Base-by-base conservation (phyloP, 768 basidiomycete species). In the Suillus cothurnatus region DNA sequence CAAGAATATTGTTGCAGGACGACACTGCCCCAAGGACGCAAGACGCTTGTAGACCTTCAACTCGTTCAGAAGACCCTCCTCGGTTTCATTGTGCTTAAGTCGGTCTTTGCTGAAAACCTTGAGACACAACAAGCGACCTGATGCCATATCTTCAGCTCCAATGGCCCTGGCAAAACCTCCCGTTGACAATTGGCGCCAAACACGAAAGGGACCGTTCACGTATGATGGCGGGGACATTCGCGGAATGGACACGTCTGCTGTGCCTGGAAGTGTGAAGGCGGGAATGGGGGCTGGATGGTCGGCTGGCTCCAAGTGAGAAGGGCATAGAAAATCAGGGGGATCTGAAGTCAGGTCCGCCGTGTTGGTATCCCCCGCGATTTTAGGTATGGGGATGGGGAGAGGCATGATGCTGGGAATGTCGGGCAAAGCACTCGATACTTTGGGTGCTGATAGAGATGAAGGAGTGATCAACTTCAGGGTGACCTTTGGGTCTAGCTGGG, bases 111-210 rank as follows among this genome's bases (percentile, higher is more conserved):
- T 63, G 61, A 80, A 75, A 4, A 73, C 69, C 61, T 83, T 83
- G 59, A 83, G 67, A 69, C 81, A 83, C 61, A 83, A 50, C 15
- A 79, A 34, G 17, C 77, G 77, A 6, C 74, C 76, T 28, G 72
- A 73, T n/a, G 61, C 55, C 19, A 21, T 56, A 41, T 76, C 76
- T 21, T 61, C 70, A 34, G 71, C 74, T 39, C 64, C 75, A 56
- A 68, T 71, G 0, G 74, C 69, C 1, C 49, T 11, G 36, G 61
- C 76, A 55, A 67, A 76, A 3, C 45, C 66, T 17, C 74, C 74
- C 1, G 14, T 58, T 52, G 74, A 70, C n/a, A 76, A 0, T 19
- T 60, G 56, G 12, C 61, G 28, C 12, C 67, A 12, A 28, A 74
- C 59, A 41, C 68, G 70, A 53, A 76, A 76, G 21, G 74, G 74